Evolutionary conservation across 306 rosid species (phyloP).

Genomic region (Abrus pulchellus): DNA sequence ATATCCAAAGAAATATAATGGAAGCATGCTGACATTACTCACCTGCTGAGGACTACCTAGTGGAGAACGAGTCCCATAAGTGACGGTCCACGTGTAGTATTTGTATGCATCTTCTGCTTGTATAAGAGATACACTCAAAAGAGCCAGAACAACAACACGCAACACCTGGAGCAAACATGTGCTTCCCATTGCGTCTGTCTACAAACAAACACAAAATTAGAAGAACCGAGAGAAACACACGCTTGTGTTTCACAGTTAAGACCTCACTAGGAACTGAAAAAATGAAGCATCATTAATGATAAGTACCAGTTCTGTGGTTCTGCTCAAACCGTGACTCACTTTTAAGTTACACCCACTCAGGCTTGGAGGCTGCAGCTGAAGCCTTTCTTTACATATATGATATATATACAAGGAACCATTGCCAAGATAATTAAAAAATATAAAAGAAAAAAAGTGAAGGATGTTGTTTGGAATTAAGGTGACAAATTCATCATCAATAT

Average conservation of each 20-base stretch:
- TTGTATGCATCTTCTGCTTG: conserved; percentile 87
- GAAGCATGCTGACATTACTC: conserved; percentile 25
- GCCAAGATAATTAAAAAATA: conserved; percentile 23
- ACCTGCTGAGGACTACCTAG: conserved; percentile 94
- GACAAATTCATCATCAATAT: conserved; percentile 50
- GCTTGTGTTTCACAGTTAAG: no score
- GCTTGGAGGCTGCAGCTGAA: conserved; percentile 30
- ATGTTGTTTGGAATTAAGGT: conserved; percentile 34
- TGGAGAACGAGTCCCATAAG: conserved; percentile 88
- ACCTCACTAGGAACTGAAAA: conserved; percentile 10
- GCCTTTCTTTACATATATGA: not conserved
- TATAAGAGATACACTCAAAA: conserved; percentile 57
- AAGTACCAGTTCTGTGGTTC: conserved; percentile 39
- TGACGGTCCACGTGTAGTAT: conserved; percentile 87
- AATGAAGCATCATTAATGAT: conserved; percentile 36
- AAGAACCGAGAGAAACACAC: not conserved
- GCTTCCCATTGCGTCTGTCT: conserved; percentile 72
- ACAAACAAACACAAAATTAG: conserved; percentile 40
- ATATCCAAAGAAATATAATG: conserved; percentile 29
- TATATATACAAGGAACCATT: not conserved
- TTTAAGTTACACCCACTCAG: conserved; percentile 28
- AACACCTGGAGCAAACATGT: conserved; percentile 51
- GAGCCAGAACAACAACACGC: conserved; percentile 53
- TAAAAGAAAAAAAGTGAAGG: not conserved
- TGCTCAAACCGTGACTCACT: conserved; percentile 30